These are phyloP conservation scores for Phytophthora crassamura DNA, from an alignment of 352 stramenopile genomes.

Conservation along the genomic window DNA sequence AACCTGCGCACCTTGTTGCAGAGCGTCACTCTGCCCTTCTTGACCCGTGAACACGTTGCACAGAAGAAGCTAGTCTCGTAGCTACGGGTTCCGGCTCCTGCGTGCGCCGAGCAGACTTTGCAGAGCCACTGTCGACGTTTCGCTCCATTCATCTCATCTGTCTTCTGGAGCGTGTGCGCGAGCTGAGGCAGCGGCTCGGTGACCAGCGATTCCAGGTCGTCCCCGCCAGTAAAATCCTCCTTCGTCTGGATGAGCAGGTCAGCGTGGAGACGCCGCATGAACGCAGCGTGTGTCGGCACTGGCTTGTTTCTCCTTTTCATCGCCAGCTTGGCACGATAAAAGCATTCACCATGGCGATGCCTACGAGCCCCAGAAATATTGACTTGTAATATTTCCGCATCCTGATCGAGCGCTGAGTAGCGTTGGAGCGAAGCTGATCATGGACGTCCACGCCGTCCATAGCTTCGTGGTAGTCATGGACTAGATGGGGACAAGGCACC, in stretches of 20 bases:
- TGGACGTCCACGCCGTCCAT: constrained; percentile 18
- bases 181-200: no score
- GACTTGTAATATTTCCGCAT: constrained; percentile 39
- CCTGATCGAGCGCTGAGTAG: constrained; percentile 15
- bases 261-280: background rate
- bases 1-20: constrained; percentile 14
- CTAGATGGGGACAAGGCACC: background rate
- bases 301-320: constrained; percentile 1
- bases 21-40: constrained; percentile 21
- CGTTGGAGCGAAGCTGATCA: constrained; percentile 21
- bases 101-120: constrained; percentile 29
- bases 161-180: no score
- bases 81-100: constrained; percentile 18
- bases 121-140: constrained; percentile 30
- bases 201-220: constrained; percentile 9
- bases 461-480: constrained; percentile 2
- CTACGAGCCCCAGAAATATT: constrained; percentile 34
- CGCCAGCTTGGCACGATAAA: constrained; percentile 25
- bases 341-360: constrained; percentile 30
- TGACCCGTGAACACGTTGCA: background rate
- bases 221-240: constrained; percentile 6
- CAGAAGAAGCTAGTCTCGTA: constrained; percentile 31
- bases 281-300: constrained; percentile 5
- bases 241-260: background rate
- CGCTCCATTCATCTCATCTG: constrained; percentile 17